Base-by-base conservation (phyloP, 441 rosid species). In the Codiaeum variegatum region DNA sequence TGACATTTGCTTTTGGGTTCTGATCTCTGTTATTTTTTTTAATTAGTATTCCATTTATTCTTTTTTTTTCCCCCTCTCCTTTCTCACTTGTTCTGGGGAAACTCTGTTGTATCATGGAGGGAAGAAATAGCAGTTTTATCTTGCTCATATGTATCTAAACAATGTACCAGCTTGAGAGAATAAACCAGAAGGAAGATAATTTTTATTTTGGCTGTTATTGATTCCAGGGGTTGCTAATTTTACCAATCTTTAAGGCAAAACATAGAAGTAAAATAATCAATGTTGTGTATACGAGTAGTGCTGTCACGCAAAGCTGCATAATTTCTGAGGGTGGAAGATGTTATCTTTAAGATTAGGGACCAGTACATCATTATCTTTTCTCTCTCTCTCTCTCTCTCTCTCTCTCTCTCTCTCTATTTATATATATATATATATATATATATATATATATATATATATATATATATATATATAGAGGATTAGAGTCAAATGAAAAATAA, bases 41-140 rank as follows among this genome's bases (percentile, higher is more conserved):
- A 52, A 18, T 24, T 46, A 67, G 62, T 76, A 84, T 85, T 85
- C 79, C 69, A 81, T 87, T 85, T 56, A 85, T 85, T 87, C 83
- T 79, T 85, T 83, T 63, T 36, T 19, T n/a, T n/a, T 21, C 1
- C 7, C 32, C 6, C 61, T 13, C 51, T 47, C 29, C 1, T 38
- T 38, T 38, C 12, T 3, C 38, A 47, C 34, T 24, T 55, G 26
- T 26, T 36, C 26, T 47, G 58, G 9, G 71, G 73, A 67, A 67
- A 83, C 69, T 38, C 42, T 38, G 23, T 56, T 79, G 77, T 62
- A 77, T 69, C 66, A 52, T 66, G 67, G 21, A 73, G 29, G 36
- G 56, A 65, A 71, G 40, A 38, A 46, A 67, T 65, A 61, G 70
- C 68, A 28, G 71, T 64, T 71, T 59, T 55, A 23, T 23, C 23